phyloP scores from a whole-genome alignment of 2,329 filamentous ascomycete species.

The Chaetothyriales sp. region DNA sequence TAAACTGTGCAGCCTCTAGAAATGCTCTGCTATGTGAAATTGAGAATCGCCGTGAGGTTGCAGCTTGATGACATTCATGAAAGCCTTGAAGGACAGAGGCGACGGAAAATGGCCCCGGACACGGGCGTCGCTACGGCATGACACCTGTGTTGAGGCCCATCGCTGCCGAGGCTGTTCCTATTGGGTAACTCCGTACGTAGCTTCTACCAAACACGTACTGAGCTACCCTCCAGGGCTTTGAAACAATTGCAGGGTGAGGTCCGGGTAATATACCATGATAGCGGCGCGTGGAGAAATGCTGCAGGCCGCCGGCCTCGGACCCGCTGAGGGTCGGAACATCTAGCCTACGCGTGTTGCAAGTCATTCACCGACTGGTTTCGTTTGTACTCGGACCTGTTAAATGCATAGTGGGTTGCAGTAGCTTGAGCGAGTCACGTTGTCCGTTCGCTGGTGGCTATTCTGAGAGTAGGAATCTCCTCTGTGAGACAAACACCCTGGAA shows the following conservation, averaged over 20 bases:
- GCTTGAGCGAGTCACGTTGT: background rate
- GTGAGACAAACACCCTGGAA: background rate
- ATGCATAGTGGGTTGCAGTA: background rate
- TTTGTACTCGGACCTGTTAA: background rate
- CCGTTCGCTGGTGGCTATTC: background rate
- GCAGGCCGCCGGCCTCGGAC: background rate
- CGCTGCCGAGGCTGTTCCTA: background rate
- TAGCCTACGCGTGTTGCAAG: background rate
- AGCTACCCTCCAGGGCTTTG: background rate
- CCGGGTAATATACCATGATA: background rate
- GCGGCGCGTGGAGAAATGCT: background rate
- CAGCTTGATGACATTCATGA: background rate
- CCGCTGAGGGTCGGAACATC: background rate
- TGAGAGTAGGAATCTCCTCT: background rate
- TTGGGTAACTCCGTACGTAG: background rate
- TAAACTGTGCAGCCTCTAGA: background rate
- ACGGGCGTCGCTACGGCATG: background rate
- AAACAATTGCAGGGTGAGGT: background rate
- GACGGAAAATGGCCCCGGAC: background rate
- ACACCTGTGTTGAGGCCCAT: background rate
- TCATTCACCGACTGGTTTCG: background rate
- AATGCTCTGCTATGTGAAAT: background rate
- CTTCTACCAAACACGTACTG: background rate
- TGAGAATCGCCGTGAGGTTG: background rate
- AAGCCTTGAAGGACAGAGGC: too few species aligned